Evolutionary conservation across 768 basidiomycete species (phyloP), one percentile per base, ranked within the genome.

Genomic region (Albatrellus ellisii): DNA sequence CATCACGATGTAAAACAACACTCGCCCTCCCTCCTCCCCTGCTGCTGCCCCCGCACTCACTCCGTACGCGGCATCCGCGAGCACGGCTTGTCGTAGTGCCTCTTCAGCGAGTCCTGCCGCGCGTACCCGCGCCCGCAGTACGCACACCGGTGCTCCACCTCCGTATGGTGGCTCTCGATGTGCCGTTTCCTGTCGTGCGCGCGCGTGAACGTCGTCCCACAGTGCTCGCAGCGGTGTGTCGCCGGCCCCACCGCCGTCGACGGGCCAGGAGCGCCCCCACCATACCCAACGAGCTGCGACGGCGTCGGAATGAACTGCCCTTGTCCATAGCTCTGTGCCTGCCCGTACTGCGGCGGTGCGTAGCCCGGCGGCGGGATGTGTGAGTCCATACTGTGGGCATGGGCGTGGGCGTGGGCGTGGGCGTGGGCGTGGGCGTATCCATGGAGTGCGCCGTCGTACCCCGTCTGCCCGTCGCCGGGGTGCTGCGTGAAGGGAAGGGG

Each of bases 141-240:
- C 21, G 69, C 70, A 60, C 85, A 87, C 39, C 68, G 70, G 56
- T 87, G 82, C 50, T 73, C 62, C 44, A 75, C 67, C 17, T 36
- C 35, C 12, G 75, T 56, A 52, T 86, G 83, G 52, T 83, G 78
- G 12, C 78, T 82, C 59, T 85, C 82, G 50, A 74, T 73, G 60
- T 88, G 84, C 47, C 84, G 72, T 61, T 86, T 83, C 49, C 80
- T 73, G 60, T 88, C 84, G 59, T 86, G 82, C 44, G 78, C 69
- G 47, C 84, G 73, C 26, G 81, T 83, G 58, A 87, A 87, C 20
- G 81, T 79, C 29, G 80, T 79, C 40, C 77, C 76, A 57, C 84
- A 87, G 49, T 72, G 70, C 44, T 79, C 73, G 62, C 84, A 87
- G 43, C 69, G 66, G 62, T 70, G 82, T 28, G 80, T 73, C 54